Percentiles rank a stretch among this genome's conserved stretches.
These are phyloP conservation scores for Colletotrichum chlorophyti DNA, from an alignment of 2,329 filamentous ascomycete species.

Conservation along the genomic window DNA sequence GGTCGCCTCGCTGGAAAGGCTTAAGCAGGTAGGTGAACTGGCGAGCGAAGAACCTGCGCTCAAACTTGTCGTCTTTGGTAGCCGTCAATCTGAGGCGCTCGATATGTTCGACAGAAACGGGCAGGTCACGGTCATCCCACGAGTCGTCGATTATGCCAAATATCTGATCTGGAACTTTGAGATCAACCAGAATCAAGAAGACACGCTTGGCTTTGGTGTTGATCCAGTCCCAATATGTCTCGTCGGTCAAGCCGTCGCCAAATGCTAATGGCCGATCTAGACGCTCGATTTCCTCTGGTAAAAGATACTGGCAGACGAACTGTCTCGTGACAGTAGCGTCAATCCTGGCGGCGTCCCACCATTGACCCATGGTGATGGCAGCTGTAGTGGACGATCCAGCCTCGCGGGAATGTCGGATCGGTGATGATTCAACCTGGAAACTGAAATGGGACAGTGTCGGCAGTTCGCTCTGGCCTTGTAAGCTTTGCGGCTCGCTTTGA, in stretches of 20 bases:
- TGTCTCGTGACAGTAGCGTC: constrained; percentile 72
- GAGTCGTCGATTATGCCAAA: constrained; percentile 78
- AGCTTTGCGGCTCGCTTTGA: background rate
- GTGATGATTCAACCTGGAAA: background rate
- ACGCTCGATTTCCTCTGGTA: constrained; percentile 66
- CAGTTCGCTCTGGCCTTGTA: background rate
- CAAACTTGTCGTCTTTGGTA: constrained; percentile 66
- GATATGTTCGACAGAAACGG: constrained; percentile 70
- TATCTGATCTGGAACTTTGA: constrained; percentile 75
- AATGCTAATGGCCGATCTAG: constrained; percentile 70
- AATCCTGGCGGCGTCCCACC: constrained; percentile 77
- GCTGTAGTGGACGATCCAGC: background rate
- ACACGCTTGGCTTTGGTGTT: constrained; percentile 71
- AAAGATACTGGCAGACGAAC: constrained; percentile 70
- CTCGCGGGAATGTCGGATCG: constrained; percentile 1
- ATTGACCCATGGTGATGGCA: constrained; percentile 40
- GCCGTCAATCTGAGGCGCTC: constrained; percentile 67
- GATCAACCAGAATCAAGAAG: constrained; percentile 74
- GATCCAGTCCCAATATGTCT: constrained; percentile 83
- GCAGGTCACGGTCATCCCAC: constrained; percentile 79
- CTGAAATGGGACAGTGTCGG: background rate
- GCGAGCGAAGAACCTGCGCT: constrained; percentile 71
- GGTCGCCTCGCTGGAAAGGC: constrained; percentile 64
- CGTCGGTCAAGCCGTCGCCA: constrained; percentile 72
- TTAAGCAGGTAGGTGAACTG: constrained; percentile 76